These are phyloP conservation scores for Leccinum barrowsii DNA, from an alignment of 768 basidiomycete genomes.

Conservation along the genomic window DNA sequence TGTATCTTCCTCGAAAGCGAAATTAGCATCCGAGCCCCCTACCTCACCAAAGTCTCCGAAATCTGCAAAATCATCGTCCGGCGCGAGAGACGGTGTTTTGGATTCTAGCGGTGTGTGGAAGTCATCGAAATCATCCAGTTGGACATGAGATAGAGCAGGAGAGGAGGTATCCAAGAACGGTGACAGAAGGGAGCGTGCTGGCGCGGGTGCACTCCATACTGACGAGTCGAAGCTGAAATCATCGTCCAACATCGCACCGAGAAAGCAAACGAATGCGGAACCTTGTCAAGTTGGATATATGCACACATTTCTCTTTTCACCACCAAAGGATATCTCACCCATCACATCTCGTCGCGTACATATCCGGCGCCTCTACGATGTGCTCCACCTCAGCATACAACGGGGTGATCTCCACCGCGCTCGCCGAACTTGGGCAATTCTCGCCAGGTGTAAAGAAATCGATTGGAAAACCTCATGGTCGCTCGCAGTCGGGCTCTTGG, in stretches of 20 bases:
- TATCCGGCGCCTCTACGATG: slow-evolving; percentile 69
- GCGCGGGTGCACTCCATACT: slow-evolving; percentile 60
- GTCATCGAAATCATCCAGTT: slow-evolving; percentile 52
- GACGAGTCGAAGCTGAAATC: slow-evolving; percentile 69
- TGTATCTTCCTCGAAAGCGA: slow-evolving; percentile 36
- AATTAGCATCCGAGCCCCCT: slow-evolving; percentile 36
- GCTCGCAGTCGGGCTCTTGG: slow-evolving; percentile 57
- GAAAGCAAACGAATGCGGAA: background rate
- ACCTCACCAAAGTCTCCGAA: slow-evolving; percentile 85
- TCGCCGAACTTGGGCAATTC: slow-evolving; percentile 66
- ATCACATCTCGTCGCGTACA: slow-evolving; percentile 63
- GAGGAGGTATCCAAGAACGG: slow-evolving; percentile 22
- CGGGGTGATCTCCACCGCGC: slow-evolving; percentile 63
- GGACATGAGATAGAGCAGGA: slow-evolving; percentile 30
- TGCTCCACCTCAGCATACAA: slow-evolving; percentile 69
- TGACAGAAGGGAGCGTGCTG: slow-evolving; percentile 30
- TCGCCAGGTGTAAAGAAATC: slow-evolving; percentile 74
- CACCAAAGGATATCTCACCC: slow-evolving; percentile 47
- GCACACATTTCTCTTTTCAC: slow-evolving; percentile 60
- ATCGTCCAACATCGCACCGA: slow-evolving; percentile 54
- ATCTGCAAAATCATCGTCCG: slow-evolving; percentile 80
- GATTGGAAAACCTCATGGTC: slow-evolving; percentile 73
- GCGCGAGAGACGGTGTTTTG: slow-evolving; percentile 35
- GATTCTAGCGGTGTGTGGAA: slow-evolving; percentile 49
- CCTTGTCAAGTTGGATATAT: slow-evolving; percentile 4